A percentile compares a stretch with the other conserved stretches of the same genome.
Evolutionary conservation across 2,329 filamentous ascomycete genomes (phyloP).

Genomic region (Cercospora brassicicola): DNA sequence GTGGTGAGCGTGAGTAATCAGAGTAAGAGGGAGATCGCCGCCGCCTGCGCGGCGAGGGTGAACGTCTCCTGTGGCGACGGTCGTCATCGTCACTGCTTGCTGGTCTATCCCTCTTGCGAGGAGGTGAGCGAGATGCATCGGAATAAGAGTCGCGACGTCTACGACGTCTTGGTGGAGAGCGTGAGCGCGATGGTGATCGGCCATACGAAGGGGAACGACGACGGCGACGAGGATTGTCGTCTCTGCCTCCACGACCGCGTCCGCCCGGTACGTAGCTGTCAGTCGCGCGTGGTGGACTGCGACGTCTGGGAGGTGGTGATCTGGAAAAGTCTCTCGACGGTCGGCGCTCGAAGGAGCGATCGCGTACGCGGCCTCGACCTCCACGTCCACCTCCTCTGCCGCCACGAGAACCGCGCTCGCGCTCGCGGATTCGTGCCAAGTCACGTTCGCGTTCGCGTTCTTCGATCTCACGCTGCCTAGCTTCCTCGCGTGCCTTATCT

Average conservation of each 20-base stretch:
- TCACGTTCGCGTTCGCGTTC: slow-evolving; percentile 71
- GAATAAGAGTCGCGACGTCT: slow-evolving; percentile 26
- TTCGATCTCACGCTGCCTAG: slow-evolving; percentile 68
- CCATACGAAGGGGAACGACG: slow-evolving; percentile 33
- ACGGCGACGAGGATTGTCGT: slow-evolving; percentile 41
- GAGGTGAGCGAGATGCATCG: slow-evolving; percentile 15
- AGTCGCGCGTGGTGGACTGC: slow-evolving; percentile 50
- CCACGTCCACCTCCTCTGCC: slow-evolving; percentile 45
- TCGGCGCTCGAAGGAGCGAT: slow-evolving; percentile 51
- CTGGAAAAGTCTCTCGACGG: slow-evolving; percentile 49
- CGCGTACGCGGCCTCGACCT: slow-evolving; percentile 42
- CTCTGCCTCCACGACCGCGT: slow-evolving; percentile 34
- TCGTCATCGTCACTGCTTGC: slow-evolving; percentile 16
- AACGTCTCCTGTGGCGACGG: slow-evolving; percentile 28
- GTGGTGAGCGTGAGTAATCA: slow-evolving; percentile 68
- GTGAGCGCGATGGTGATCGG: slow-evolving; percentile 32
- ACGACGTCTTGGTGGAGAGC: slow-evolving; percentile 34
- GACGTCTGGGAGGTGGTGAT: slow-evolving; percentile 52
- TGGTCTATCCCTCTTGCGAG: slow-evolving; percentile 22
- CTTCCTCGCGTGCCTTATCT: slow-evolving; percentile 75
- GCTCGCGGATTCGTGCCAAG: slow-evolving; percentile 65
- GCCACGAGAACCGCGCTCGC: slow-evolving; percentile 52
- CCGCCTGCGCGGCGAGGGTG: slow-evolving; percentile 36
- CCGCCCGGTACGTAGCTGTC: slow-evolving; percentile 60
- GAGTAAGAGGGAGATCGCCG: slow-evolving; percentile 62